Percentiles rank a stretch among this genome's conserved stretches.
Conservation (phyloP, 2,329 filamentous ascomycete genomes). For the Colletotrichum limetticola region DNA sequence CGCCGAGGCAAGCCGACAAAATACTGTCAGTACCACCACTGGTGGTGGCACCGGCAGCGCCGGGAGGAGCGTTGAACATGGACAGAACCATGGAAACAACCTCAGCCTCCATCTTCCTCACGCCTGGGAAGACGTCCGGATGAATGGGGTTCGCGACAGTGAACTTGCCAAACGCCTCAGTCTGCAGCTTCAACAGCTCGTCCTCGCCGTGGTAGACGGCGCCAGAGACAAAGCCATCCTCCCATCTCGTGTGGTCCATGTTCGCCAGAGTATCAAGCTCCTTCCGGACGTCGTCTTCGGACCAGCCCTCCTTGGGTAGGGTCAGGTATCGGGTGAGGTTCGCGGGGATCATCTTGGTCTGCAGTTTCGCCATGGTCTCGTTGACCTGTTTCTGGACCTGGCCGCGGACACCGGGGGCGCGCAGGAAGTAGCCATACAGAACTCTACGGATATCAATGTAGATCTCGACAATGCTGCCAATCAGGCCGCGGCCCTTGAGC, state of each 20-base stretch:
- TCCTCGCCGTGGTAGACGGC: constrained; percentile 96
- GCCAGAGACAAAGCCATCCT: constrained; percentile 93
- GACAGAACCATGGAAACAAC: constrained; percentile 93
- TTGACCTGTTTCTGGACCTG: constrained; percentile 87
- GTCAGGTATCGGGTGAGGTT: constrained; percentile 78
- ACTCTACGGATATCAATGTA: constrained; percentile 78
- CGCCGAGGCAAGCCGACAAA: constrained; percentile 91
- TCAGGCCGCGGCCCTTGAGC: constrained; percentile 86
- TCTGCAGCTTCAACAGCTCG: constrained; percentile 83
- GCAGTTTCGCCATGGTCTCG: constrained; percentile 82
- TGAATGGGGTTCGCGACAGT: constrained; percentile 97
- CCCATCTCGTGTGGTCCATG: constrained; percentile 96
- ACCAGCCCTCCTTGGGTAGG: constrained; percentile 87
- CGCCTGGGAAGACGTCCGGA: constrained; percentile 96
- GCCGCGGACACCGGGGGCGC: constrained; percentile 84
- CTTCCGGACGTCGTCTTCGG: constrained; percentile 78
- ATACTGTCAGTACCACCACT: constrained; percentile 97
- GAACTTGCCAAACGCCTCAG: constrained; percentile 93
- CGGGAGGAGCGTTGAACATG: constrained; percentile 85
- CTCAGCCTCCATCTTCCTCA: constrained; percentile 99
- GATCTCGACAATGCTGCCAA: constrained; percentile 80
- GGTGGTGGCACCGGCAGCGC: constrained; percentile 87
- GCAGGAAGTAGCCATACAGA: constrained; percentile 87
- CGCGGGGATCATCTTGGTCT: constrained; percentile 83
- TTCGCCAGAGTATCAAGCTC: constrained; percentile 83